Percentiles rank a stretch among this genome's conserved stretches.
Evolutionary conservation across 305 asterid species (phyloP).

Genomic region (Petunia hybrid): DNA sequence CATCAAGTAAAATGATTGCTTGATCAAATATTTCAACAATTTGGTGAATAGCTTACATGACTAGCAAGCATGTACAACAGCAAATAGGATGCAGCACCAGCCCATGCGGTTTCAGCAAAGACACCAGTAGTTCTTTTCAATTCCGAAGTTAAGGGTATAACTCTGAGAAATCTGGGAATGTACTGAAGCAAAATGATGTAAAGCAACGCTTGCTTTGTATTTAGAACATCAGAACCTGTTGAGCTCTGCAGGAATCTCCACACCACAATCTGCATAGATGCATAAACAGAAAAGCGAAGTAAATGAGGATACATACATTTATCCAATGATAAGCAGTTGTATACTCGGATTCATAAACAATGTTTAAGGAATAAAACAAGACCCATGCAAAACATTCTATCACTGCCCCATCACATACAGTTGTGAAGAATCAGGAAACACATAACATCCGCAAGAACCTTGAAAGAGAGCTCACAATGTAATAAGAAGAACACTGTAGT

Average conservation of each 20-base stretch:
- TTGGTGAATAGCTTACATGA: conserved; percentile 72
- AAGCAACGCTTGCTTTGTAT: conserved; percentile 88
- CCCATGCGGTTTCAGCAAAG: conserved; percentile 99
- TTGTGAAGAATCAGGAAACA: conserved; percentile 6
- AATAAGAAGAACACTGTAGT: background rate
- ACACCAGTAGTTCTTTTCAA: conserved; percentile 97
- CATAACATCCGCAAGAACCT: conserved; percentile 22
- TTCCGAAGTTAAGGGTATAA: conserved; percentile 87
- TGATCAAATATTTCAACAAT: conserved; percentile 31
- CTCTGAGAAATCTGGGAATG: conserved; percentile 76
- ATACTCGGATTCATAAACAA: background rate
- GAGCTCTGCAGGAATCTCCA: conserved; percentile 93
- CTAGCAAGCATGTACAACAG: conserved; percentile 98
- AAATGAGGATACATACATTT: background rate
- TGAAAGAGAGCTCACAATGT: background rate
- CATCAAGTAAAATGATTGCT: background rate
- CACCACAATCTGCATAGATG: conserved; percentile 79
- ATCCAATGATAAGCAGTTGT: background rate
- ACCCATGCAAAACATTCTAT: background rate
- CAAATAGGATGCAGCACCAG: conserved; percentile 97
- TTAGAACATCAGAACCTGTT: conserved; percentile 88
- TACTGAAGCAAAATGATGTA: conserved; percentile 87
- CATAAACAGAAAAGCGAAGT: conserved; percentile 27
- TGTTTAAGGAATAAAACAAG: background rate
- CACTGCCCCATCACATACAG: conserved; percentile 7